These are phyloP conservation scores for Boletus huronensis DNA, from an alignment of 768 basidiomycete species.

Conservation along the genomic window DNA sequence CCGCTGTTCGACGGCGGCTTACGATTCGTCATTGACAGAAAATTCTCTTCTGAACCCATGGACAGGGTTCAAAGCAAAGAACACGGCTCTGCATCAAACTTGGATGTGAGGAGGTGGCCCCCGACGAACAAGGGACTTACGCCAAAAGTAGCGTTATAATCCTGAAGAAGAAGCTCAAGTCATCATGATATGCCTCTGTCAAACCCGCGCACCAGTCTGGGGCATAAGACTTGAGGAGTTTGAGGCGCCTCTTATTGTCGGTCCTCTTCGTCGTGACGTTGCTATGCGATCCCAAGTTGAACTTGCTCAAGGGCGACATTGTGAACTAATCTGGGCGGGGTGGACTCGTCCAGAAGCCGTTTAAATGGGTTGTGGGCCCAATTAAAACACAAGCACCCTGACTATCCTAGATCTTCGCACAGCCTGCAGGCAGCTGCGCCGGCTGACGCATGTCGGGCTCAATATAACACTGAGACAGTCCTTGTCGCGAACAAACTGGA, in stretches of 20 bases:
- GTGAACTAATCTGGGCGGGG: neutral
- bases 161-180: conserved; percentile 41
- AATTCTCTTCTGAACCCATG: conserved; percentile 76
- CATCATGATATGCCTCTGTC: neutral
- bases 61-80: conserved; percentile 62
- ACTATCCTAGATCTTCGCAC: neutral
- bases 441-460: neutral
- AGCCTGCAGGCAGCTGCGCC: neutral
- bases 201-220: conserved; percentile 66
- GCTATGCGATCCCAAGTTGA: conserved; percentile 1
- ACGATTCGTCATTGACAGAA: conserved; percentile 76
- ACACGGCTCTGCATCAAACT: conserved; percentile 43
- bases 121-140: conserved; percentile 39
- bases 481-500: too few relatives aligned
- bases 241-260: conserved; percentile 30
- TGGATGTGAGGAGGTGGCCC: neutral
- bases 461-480: neutral
- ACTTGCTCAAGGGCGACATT: conserved; percentile 15
- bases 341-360: neutral
- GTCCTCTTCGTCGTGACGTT: conserved; percentile 16
- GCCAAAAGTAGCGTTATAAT: conserved; percentile 60
- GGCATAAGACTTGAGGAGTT: conserved; percentile 59
- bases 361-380: neutral
- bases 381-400: neutral
- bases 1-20: conserved; percentile 7